Evolutionary conservation across 805 yeast genomes (phyloP), one percentile per base, ranked within the genome.

Genomic region (Candida ulmi): DNA sequence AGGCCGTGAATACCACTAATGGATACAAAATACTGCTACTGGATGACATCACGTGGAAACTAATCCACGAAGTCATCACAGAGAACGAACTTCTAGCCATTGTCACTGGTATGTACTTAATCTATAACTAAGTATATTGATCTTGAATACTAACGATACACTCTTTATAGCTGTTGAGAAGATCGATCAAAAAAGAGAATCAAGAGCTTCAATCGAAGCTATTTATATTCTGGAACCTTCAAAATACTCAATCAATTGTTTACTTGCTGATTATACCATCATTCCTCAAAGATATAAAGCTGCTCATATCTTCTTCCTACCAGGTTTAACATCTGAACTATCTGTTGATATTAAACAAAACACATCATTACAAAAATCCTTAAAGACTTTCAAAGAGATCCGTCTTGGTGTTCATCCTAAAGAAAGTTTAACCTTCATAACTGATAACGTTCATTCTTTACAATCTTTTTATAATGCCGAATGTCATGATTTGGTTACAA

Each of bases 211-310:
- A 16, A 69, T 86, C 33, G 91, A 83, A 48, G 97, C 88, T 7
- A 66, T 93, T 9, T 93, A 93, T 60, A 63, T 93, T 21, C 61
- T 88, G 15, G 85, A 83, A 37, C 88, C 95, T 1, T 62, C 78
- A 5, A 61, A 65, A 27, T 87, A 75, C 62, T 76, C 82, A 29
- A 63, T 88, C 42, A 82, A 80, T 41, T 90, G 98, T 61, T 69
- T 93, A 17, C 61, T 78, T 35, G 80, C 90, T 0, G 99, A 93
- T 60, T 84, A 72, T 47, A 60, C 72, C 5, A 72, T 75, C 9
- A 65, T 68, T 17, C 83, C 91, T 1, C 66, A 74, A n/a, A 72
- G 95, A 41, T 93, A 90, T 62, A 77, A 77, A 40, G 73, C 70
- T 31, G 90, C 90, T 1, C 81, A 84, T 57, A 71, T 87, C 6